These are phyloP conservation scores for Suhomyces bokatorum DNA, from an alignment of 1,139 yeast genomes.

Conservation along the genomic window DNA sequence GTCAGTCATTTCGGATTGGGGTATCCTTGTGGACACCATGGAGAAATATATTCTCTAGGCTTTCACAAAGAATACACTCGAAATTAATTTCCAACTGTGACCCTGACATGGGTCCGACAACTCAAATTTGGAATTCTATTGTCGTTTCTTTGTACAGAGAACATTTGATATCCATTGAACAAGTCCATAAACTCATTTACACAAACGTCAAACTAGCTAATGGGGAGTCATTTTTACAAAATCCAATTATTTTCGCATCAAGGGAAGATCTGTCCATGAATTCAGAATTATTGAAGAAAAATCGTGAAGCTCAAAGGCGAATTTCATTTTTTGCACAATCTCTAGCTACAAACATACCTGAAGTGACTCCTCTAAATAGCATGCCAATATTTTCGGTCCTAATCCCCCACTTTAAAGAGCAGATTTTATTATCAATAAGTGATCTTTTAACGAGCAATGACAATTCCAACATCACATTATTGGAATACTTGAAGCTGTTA, in stretches of 20 bases:
- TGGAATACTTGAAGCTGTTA: constrained; percentile 52
- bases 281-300: constrained; percentile 48
- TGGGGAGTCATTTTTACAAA: constrained; percentile 31
- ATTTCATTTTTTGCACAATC: constrained; percentile 89
- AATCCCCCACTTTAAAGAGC: constrained; percentile 84
- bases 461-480: constrained; percentile 49
- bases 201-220: constrained; percentile 20
- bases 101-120: constrained; percentile 43
- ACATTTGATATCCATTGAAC: constrained; percentile 73
- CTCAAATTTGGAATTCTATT: constrained; percentile 79
- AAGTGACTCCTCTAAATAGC: constrained; percentile 67
- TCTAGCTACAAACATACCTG: constrained; percentile 73
- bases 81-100: constrained; percentile 37
- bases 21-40: constrained; percentile 85
- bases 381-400: constrained; percentile 84
- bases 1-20: constrained; percentile 69
- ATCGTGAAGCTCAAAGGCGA: constrained; percentile 78
- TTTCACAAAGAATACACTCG: constrained; percentile 64
- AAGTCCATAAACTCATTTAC: constrained; percentile 61
- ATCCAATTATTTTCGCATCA: constrained; percentile 72
- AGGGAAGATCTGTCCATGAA: constrained; percentile 60
- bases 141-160: constrained; percentile 75
- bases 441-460: constrained; percentile 65
- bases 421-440: constrained; percentile 59
- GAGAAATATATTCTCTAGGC: constrained; percentile 72